A percentile compares a stretch with the other conserved stretches of the same genome.
phyloP scores from a whole-genome alignment of 345 rosid species.

The Acer negundo region DNA sequence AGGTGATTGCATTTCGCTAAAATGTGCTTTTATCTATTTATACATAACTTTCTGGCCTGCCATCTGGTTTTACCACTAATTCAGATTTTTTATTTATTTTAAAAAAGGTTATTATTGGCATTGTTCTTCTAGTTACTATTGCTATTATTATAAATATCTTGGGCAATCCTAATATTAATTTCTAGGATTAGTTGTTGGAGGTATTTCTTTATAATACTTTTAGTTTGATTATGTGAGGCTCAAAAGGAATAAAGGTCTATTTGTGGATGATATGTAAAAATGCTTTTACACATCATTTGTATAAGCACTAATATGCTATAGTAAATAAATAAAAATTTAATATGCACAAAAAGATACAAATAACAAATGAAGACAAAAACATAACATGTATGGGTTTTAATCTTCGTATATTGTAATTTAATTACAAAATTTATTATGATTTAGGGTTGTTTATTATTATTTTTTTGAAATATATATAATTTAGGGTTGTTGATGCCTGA shows the following conservation, averaged over 20 bases:
- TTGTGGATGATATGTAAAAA: neutral
- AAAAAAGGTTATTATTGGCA: neutral
- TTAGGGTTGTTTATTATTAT: neutral
- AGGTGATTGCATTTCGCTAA: constrained; percentile 51
- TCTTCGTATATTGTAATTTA: neutral
- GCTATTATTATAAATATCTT: neutral
- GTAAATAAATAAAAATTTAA: neutral
- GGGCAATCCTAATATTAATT: constrained; percentile 2
- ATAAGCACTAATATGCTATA: neutral
- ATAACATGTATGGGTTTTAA: neutral
- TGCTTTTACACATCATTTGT: neutral
- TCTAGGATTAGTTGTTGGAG: constrained; percentile 13
- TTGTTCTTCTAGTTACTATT: neutral
- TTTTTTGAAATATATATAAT: too few relatives aligned
- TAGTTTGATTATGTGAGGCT: too few relatives aligned
- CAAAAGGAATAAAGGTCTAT: too few relatives aligned
- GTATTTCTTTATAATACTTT: too few relatives aligned
- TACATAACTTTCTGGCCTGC: constrained; percentile 13
- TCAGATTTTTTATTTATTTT: neutral
- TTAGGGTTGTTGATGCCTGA: too few relatives aligned
- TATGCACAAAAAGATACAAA: neutral
- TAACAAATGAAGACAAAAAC: neutral
- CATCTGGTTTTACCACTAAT: neutral
- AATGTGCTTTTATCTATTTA: neutral
- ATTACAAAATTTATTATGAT: too few relatives aligned